Conservation (phyloP, 805 yeast species). For the Lachancea thermotolerans region DNA sequence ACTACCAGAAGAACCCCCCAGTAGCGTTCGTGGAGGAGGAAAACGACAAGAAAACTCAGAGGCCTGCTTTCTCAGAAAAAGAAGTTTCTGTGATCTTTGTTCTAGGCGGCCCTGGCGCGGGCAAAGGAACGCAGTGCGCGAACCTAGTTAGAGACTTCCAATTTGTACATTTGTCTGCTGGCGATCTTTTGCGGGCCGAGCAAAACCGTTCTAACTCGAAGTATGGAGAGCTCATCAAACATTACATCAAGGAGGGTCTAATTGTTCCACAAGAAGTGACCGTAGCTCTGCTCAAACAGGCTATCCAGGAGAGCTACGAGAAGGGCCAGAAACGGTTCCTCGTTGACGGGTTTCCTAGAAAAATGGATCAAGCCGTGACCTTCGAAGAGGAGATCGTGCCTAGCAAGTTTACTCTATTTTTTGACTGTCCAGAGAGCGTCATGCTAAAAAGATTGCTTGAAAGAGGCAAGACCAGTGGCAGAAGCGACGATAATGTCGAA, state of each 20-base stretch:
- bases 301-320: slow-evolving; percentile 50
- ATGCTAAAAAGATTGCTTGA: slow-evolving; percentile 81
- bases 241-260: slow-evolving; percentile 76
- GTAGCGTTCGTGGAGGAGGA: slow-evolving; percentile 37
- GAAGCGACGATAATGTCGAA: slow-evolving; percentile 88
- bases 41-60: neutral
- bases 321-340: slow-evolving; percentile 53
- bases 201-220: slow-evolving; percentile 76
- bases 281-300: slow-evolving; percentile 70
- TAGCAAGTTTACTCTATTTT: slow-evolving; percentile 64
- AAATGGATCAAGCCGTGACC: slow-evolving; percentile 96
- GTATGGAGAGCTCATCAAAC: slow-evolving; percentile 78
- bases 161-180: slow-evolving; percentile 91
- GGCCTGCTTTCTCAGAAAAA: slow-evolving; percentile 48
- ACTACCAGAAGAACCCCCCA: slow-evolving; percentile 40
- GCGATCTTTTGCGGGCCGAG: slow-evolving; percentile 90
- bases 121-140: slow-evolving; percentile 95
- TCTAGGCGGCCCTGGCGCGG: slow-evolving; percentile 96
- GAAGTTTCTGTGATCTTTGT: slow-evolving; percentile 81
- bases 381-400: slow-evolving; percentile 75
- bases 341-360: slow-evolving; percentile 95
- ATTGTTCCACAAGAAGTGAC: slow-evolving; percentile 95
- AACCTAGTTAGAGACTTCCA: slow-evolving; percentile 72
- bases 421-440: slow-evolving; percentile 74
- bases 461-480: slow-evolving; percentile 92